Base-by-base conservation (phyloP, 1,284 basidiomycete species). In the Cryptococcus depauperatus region DNA sequence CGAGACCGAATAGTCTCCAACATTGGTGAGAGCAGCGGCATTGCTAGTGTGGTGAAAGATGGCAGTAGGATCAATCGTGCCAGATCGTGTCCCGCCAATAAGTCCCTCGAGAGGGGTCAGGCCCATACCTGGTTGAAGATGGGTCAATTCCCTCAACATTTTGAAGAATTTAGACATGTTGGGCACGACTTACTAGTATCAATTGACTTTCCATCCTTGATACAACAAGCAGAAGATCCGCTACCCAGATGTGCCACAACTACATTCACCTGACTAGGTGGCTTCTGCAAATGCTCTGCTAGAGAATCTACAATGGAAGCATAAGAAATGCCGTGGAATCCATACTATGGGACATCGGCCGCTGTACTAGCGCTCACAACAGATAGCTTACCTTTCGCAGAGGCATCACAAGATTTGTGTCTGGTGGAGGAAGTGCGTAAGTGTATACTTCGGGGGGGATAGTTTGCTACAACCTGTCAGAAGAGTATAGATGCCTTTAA, bases 231-330 rank as follows among this genome's bases (percentile, higher is more conserved):
- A n/a, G 82, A 85, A 2, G 85, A 87, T 14, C 88, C 88, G 11
- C 84, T 85, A 2, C 88, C 88, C 42, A 91, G 79, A 64, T 91
- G 88, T 33, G 86, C 74, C 3, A 85, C 75, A 50, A 91, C 85
- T 37, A 90, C 74, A 61, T 82, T 85, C 33, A 74, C 62, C 21
- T 75, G 50, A 1, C 62, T 76, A 55, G 47, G 70, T 37, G 58
- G 67, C 62, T 81, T 82, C 13, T 74, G 51, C 13, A 88, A 73
- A 59, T 79, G 73, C 3, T 70, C 49, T 0, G 83, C 74, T 21
- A 65, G 52, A 22, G 58, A 66, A 26, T 54, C 46, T 23, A 66
- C 42, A 42, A 67, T 63, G 9, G 62, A 63, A 9, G 61, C 61
- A 57, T 73, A 74, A 9, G 64, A 69, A 6, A 73, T 71, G 4